These are phyloP conservation scores for Solanum chmielewskii DNA, from an alignment of 257 asterid genomes.

Conservation along the genomic window DNA sequence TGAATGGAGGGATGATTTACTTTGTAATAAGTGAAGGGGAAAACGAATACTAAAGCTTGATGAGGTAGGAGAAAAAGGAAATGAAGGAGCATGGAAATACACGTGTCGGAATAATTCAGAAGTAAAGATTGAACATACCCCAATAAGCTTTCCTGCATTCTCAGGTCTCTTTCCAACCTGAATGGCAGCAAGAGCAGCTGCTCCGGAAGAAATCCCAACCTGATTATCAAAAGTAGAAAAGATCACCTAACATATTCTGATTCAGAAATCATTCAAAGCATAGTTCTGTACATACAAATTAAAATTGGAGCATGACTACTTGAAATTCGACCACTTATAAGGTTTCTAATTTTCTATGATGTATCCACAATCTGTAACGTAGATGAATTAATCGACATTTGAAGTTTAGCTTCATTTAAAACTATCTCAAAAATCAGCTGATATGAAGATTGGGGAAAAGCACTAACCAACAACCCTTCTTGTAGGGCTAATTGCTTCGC, in stretches of 20 bases:
- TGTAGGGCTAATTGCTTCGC: constrained; percentile 90
- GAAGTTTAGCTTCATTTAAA: not conserved
- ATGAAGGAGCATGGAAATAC: not conserved
- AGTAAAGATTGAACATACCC: constrained; percentile 31
- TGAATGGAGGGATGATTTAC: not conserved
- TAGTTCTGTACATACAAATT: not conserved
- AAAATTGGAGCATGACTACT: not conserved
- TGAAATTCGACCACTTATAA: not conserved
- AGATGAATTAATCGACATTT: not conserved
- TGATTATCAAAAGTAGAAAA: constrained; percentile 8
- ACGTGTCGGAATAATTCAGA: not conserved
- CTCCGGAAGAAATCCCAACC: constrained; percentile 99
- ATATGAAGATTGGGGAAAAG: not conserved
- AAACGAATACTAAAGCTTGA: not conserved
- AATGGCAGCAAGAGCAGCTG: constrained; percentile 94
- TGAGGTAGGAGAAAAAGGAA: not conserved
- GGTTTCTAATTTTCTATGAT: not conserved
- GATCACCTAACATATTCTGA: not conserved
- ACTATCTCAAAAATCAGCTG: not conserved
- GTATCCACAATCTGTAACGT: not conserved
- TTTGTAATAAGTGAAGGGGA: not conserved
- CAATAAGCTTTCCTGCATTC: constrained; percentile 91
- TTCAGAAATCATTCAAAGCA: not conserved
- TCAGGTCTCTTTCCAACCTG: constrained; percentile 82
- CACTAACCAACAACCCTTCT: constrained; percentile 91